Conservation (phyloP, 495 filamentous ascomycete species). For the Neurospora africana region DNA sequence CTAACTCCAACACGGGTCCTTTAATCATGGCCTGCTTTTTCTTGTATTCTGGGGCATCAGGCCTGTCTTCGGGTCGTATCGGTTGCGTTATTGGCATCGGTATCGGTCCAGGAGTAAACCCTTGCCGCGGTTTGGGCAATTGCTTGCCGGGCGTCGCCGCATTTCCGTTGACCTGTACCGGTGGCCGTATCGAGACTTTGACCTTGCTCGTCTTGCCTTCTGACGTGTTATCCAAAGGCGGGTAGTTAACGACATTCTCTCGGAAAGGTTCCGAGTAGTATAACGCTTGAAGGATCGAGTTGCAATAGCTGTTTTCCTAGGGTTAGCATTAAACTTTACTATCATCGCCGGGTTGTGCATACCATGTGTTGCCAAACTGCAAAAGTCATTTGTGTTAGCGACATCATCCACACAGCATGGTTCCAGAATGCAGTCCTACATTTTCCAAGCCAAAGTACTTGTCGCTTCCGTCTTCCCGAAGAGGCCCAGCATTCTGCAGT, state of each 20-base stretch:
- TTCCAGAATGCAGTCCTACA: slow-evolving; percentile 43
- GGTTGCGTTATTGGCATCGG: slow-evolving; percentile 14
- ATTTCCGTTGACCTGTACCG: slow-evolving; percentile 29
- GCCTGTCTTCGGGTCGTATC: slow-evolving; percentile 52
- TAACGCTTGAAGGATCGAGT: slow-evolving; percentile 93
- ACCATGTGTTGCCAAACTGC: slow-evolving; percentile 97
- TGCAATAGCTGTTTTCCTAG: slow-evolving; percentile 63
- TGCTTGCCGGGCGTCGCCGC: slow-evolving; percentile 38
- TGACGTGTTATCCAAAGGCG: slow-evolving; percentile 40
- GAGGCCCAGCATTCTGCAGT: slow-evolving; percentile 64
- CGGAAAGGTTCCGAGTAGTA: slow-evolving; percentile 94
- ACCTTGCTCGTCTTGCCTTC: slow-evolving; percentile 35
- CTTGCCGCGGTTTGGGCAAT: neutral
- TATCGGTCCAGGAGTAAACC: slow-evolving; percentile 8
- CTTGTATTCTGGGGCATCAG: slow-evolving; percentile 87
- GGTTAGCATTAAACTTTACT: neutral
- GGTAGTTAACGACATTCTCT: slow-evolving; percentile 89
- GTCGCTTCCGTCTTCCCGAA: slow-evolving; percentile 83
- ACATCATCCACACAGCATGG: slow-evolving; percentile 1
- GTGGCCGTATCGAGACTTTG: slow-evolving; percentile 39
- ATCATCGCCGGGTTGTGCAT: slow-evolving; percentile 17
- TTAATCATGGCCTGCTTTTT: slow-evolving; percentile 87
- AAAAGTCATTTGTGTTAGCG: slow-evolving; percentile 12
- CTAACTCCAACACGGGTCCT: slow-evolving; percentile 73
- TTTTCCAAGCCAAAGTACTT: slow-evolving; percentile 99